Percentiles rank a stretch among this genome's conserved stretches.
These are phyloP conservation scores for Tricholoma terreum DNA, from an alignment of 768 basidiomycete genomes.

Conservation along the genomic window DNA sequence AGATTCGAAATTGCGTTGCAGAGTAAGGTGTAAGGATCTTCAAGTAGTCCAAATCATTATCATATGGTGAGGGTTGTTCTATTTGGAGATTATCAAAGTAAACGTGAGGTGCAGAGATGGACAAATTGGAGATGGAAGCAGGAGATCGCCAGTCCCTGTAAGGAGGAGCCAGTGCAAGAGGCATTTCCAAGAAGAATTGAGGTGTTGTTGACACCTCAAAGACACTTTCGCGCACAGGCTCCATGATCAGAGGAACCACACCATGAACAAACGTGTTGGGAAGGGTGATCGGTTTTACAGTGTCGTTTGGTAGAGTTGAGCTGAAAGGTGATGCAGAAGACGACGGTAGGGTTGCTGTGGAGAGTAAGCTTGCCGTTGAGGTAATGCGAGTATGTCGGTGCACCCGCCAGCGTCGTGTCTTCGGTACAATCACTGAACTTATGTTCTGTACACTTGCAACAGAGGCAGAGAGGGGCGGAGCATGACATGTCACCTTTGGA, in stretches of 20 bases:
- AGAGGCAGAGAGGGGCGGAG: constrained; percentile 13
- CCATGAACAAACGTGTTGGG: too few species aligned
- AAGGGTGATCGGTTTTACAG: too few species aligned
- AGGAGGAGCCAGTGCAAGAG: constrained; percentile 5
- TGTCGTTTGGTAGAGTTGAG: constrained; percentile 15
- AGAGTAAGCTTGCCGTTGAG: constrained; percentile 1
- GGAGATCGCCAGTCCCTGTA: too few species aligned
- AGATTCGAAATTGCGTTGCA: background rate
- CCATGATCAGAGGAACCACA: constrained; percentile 22
- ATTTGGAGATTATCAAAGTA: too few species aligned
- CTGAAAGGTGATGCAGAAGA: constrained; percentile 6
- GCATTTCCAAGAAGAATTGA: constrained; percentile 4
- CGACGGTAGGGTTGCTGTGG: constrained; percentile 1
- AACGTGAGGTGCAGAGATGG: background rate
- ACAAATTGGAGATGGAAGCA: too few species aligned
- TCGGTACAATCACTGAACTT: constrained; percentile 8
- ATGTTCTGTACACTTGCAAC: constrained; percentile 12
- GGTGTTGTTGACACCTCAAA: background rate
- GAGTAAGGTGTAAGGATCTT: constrained; percentile 4
- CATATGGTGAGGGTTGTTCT: constrained; percentile 1
- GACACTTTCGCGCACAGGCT: constrained; percentile 7
- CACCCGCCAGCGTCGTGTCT: constrained; percentile 5
- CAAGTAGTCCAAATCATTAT: constrained; percentile 2
- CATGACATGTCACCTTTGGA: background rate
- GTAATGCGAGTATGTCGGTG: constrained; percentile 4